These are phyloP conservation scores for Cymodocea nodosa DNA, from an alignment of 116 monocot species.

Conservation along the genomic window DNA sequence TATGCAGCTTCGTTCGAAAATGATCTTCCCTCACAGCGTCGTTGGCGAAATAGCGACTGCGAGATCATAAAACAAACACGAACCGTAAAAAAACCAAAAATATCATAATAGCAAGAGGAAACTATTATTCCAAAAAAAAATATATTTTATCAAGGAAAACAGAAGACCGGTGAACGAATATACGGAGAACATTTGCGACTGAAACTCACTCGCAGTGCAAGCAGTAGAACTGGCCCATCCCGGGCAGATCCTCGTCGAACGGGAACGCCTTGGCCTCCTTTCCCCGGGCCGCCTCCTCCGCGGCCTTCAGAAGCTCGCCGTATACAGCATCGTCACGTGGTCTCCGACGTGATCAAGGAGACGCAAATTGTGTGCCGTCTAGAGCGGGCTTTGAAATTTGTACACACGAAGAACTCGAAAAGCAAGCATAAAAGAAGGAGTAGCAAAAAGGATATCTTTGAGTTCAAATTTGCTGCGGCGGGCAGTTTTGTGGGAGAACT, in stretches of 20 bases:
- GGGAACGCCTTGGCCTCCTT: constrained; percentile 31
- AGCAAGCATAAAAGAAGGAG: background rate
- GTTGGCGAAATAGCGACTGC: constrained; percentile 63
- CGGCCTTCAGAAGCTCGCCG: constrained; percentile 51
- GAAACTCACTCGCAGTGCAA: constrained; percentile 72
- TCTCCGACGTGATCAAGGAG: constrained; percentile 1
- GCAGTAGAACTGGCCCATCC: constrained; percentile 98
- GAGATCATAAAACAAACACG: background rate
- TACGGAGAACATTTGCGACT: background rate
- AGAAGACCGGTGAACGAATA: too few relatives aligned
- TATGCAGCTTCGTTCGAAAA: constrained; percentile 11
- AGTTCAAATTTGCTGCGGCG: constrained; percentile 75
- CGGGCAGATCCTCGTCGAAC: constrained; percentile 68
- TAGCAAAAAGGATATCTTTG: constrained; percentile 60
- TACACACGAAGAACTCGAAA: background rate
- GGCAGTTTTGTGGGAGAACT: constrained; percentile 66
- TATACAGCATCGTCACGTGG: constrained; percentile 68
- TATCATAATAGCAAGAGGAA: too few relatives aligned
- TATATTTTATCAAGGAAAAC: too few relatives aligned
- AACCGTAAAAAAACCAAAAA: too few relatives aligned
- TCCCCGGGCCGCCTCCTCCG: constrained; percentile 23
- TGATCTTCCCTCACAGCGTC: constrained; percentile 43
- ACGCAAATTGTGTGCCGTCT: background rate
- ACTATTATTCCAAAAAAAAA: too few relatives aligned
- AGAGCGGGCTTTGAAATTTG: background rate